phyloP scores from a whole-genome alignment of 163 green algal species.

The Chloroidium sp. region DNA sequence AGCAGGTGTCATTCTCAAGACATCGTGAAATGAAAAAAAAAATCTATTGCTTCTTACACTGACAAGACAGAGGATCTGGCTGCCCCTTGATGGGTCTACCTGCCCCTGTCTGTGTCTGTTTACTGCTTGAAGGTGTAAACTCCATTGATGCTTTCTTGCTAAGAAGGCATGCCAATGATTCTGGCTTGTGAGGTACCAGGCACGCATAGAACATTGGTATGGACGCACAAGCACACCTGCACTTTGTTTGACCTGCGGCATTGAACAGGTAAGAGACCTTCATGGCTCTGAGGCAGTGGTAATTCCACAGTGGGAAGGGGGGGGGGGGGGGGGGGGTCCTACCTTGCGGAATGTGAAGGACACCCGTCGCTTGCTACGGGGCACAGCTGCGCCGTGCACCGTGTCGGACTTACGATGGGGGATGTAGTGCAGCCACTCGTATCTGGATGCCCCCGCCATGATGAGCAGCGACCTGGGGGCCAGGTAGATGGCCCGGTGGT shows the following conservation, averaged over 20 bases:
- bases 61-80: neutral
- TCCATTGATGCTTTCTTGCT: too few relatives aligned
- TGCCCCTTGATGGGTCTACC: too few relatives aligned
- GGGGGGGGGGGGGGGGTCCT: neutral
- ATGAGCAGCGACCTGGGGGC: conserved; percentile 82
- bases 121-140: too few relatives aligned
- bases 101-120: too few relatives aligned
- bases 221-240: neutral
- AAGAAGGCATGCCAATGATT: too few relatives aligned
- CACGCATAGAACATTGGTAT: too few relatives aligned
- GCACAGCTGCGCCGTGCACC: conserved; percentile 36
- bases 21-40: neutral
- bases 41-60: neutral
- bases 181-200: too few relatives aligned
- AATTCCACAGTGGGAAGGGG: neutral
- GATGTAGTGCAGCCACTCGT: conserved; percentile 91
- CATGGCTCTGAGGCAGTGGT: neutral
- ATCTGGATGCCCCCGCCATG: conserved; percentile 65
- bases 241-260: neutral
- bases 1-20: neutral
- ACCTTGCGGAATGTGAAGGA: conserved; percentile 81
- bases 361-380: conserved; percentile 39
- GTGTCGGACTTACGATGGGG: conserved; percentile 77
- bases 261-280: neutral
- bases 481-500: conserved; percentile 52